A percentile compares a stretch with the other conserved stretches of the same genome.
phyloP scores from a whole-genome alignment of 495 filamentous ascomycete genomes.

The Penicillium roqueforti region DNA sequence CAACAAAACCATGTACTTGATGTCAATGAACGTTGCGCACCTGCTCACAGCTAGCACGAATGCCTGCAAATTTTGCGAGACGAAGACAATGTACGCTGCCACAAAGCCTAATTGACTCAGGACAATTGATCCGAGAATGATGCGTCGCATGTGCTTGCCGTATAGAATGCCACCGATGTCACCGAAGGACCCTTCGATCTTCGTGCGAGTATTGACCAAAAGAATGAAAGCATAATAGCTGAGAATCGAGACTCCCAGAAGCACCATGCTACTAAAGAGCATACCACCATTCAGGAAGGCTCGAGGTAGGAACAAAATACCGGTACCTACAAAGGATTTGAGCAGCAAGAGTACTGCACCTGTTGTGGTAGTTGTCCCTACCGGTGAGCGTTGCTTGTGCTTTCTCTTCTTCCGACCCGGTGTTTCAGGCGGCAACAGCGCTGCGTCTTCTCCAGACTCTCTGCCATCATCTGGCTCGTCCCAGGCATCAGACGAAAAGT shows the following conservation, averaged over 20 bases:
- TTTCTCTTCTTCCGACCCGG: conserved; percentile 60
- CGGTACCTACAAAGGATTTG: conserved; percentile 96
- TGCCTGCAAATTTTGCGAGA: conserved; percentile 89
- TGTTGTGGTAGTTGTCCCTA: conserved; percentile 66
- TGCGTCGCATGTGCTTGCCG: conserved; percentile 78
- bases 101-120: conserved; percentile 94
- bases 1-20: conserved; percentile 85
- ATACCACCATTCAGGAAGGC: conserved; percentile 95
- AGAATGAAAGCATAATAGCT: conserved; percentile 97
- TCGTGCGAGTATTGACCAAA: conserved; percentile 79
- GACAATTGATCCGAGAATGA: conserved; percentile 88
- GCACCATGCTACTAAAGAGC: conserved; percentile 89
- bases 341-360: conserved; percentile 78
- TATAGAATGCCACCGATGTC: conserved; percentile 93
- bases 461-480: conserved; percentile 56
- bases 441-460: conserved; percentile 75
- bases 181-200: conserved; percentile 85
- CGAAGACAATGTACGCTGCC: conserved; percentile 97
- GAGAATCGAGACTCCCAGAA: conserved; percentile 74
- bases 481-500: conserved; percentile 69
- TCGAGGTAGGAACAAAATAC: conserved; percentile 91
- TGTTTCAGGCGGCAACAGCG: conserved; percentile 66
- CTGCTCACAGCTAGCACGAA: conserved; percentile 82
- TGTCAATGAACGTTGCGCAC: conserved; percentile 73
- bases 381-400: conserved; percentile 63